Evolutionary conservation across 345 rosid species (phyloP).

Genomic region (Melastoma malabathricum): DNA sequence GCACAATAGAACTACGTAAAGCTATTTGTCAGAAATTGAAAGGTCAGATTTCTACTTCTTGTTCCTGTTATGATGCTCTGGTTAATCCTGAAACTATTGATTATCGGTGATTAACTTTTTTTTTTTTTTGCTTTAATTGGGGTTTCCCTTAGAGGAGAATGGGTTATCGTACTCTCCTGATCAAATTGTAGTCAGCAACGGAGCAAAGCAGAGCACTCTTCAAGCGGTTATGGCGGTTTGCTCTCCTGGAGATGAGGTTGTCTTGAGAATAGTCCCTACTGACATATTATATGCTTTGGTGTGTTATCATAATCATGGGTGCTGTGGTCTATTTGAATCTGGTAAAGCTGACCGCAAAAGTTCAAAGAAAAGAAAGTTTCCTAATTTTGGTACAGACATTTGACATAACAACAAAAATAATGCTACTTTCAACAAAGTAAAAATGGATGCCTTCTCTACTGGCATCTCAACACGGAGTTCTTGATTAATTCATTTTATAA

Average conservation of each 20-base stretch:
- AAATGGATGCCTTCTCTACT: no score
- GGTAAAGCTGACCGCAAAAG: no score
- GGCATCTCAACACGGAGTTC: no score
- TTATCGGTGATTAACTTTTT: not conserved
- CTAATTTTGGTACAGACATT: no score
- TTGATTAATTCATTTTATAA: no score
- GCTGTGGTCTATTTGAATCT: no score
- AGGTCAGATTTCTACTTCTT: slow-evolving; percentile 25
- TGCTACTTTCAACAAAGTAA: no score
- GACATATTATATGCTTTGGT: no score
- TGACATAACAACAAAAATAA: no score
- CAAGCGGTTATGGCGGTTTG: slow-evolving; percentile 93
- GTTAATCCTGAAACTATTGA: not conserved
- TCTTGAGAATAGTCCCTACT: no score
- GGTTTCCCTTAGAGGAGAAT: slow-evolving; percentile 51
- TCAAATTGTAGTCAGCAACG: slow-evolving; percentile 85
- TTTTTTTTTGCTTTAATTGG: not conserved
- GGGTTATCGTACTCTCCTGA: slow-evolving; percentile 70
- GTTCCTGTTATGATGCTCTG: not conserved
- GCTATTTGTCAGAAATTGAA: slow-evolving; percentile 77
- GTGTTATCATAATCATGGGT: no score
- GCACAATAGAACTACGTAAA: slow-evolving; percentile 63
- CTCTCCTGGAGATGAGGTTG: slow-evolving; percentile 88
- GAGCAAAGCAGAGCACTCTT: slow-evolving; percentile 73
- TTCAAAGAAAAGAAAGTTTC: no score